Conservation (phyloP, 345 rosid genomes). For the Psidium guajava region DNA sequence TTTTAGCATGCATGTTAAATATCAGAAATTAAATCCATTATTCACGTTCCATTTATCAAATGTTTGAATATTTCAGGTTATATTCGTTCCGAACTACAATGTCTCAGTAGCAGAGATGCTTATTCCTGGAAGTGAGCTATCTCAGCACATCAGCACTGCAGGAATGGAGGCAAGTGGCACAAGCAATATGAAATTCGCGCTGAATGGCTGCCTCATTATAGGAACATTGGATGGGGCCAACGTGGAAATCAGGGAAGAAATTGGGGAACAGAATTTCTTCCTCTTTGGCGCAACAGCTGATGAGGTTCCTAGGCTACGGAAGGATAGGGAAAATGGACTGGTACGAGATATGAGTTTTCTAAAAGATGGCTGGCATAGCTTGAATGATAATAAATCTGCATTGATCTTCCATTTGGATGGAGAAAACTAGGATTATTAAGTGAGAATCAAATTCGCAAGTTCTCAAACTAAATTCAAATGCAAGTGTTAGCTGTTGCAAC, state of each 20-base stretch:
- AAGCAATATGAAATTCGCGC: slow-evolving; percentile 97
- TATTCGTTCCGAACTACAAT: slow-evolving; percentile 93
- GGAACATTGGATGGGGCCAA: slow-evolving; percentile 98
- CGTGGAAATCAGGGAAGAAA: slow-evolving; percentile 92
- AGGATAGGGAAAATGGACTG: slow-evolving; percentile 80
- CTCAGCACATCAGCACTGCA: slow-evolving; percentile 97
- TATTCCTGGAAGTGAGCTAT: slow-evolving; percentile 94
- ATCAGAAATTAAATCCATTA: background rate
- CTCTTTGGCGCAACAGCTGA: slow-evolving; percentile 91
- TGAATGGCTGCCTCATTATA: slow-evolving; percentile 91
- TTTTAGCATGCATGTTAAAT: background rate
- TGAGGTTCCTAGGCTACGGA: slow-evolving; percentile 72
- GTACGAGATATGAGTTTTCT: slow-evolving; percentile 22
- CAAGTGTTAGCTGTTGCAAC: background rate
- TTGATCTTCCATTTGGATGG: background rate
- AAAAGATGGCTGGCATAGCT: background rate
- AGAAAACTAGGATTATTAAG: background rate
- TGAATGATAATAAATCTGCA: background rate
- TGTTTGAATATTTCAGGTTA: slow-evolving; percentile 43
- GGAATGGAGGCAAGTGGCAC: slow-evolving; percentile 99
- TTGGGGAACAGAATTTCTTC: slow-evolving; percentile 86
- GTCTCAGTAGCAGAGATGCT: slow-evolving; percentile 92
- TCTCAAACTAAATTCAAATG: background rate
- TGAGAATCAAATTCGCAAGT: background rate
- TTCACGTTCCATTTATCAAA: background rate